These are phyloP conservation scores for Komagataella pastoris DNA, from an alignment of 805 yeast species.

Conservation along the genomic window DNA sequence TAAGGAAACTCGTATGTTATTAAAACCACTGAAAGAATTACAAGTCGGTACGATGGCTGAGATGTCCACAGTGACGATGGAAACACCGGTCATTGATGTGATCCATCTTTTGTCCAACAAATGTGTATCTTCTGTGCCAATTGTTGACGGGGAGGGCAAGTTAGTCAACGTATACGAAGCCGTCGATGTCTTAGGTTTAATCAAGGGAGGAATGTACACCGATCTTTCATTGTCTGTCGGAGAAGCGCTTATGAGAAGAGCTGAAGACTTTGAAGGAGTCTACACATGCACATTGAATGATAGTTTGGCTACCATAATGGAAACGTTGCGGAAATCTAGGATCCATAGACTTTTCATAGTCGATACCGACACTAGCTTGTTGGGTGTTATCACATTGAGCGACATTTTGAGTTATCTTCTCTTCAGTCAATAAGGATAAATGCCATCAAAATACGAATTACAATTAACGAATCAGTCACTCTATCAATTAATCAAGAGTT, in stretches of 20 bases:
- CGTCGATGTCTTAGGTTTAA: slow-evolving; percentile 82
- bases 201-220: slow-evolving; percentile 88
- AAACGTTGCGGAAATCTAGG: slow-evolving; percentile 82
- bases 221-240: slow-evolving; percentile 89
- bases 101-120: slow-evolving; percentile 67
- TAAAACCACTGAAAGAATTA: slow-evolving; percentile 62
- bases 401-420: slow-evolving; percentile 80
- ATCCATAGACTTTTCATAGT: slow-evolving; percentile 88
- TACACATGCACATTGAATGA: slow-evolving; percentile 88
- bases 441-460: neutral
- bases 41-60: slow-evolving; percentile 41
- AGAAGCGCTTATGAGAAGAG: slow-evolving; percentile 84
- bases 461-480: neutral
- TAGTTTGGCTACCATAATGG: slow-evolving; percentile 78
- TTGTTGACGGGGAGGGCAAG: slow-evolving; percentile 60
- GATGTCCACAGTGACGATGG: slow-evolving; percentile 75
- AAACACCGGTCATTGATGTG: slow-evolving; percentile 87
- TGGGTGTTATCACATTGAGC: slow-evolving; percentile 81
- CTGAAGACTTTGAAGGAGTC: slow-evolving; percentile 96
- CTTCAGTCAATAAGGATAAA: slow-evolving; percentile 24
- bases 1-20: slow-evolving; percentile 77
- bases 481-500: neutral
- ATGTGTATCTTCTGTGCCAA: slow-evolving; percentile 88
- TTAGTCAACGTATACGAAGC: slow-evolving; percentile 90
- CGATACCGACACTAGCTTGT: slow-evolving; percentile 62